Conservation (phyloP, 257 asterid species). For the Lantana camara region DNA sequence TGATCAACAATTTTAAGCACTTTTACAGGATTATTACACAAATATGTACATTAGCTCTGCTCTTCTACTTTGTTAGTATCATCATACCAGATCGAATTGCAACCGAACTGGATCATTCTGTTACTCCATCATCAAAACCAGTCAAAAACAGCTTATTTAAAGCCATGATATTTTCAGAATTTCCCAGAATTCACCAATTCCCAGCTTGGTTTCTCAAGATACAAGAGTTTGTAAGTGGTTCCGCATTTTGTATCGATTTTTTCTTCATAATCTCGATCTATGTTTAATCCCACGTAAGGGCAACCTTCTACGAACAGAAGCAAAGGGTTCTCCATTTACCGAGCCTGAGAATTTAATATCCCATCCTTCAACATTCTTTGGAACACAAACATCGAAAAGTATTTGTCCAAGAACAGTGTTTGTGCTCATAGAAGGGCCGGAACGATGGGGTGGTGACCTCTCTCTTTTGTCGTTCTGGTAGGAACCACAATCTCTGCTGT, state of each 20-base stretch:
- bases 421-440: conserved; percentile 60
- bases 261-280: conserved; percentile 73
- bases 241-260: too few relatives aligned
- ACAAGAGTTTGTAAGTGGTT: neutral
- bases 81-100: too few relatives aligned
- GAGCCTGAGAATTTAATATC: conserved; percentile 76
- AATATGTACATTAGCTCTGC: neutral
- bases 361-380: conserved; percentile 91
- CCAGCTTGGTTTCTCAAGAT: neutral
- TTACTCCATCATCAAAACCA: too few relatives aligned
- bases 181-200: neutral
- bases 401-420: conserved; percentile 80
- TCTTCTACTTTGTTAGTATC: neutral
- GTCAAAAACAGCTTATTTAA: neutral
- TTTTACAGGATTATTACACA: neutral
- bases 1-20: neutral
- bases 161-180: neutral
- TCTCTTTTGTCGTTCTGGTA: conserved; percentile 56
- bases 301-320: conserved; percentile 58
- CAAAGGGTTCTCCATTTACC: conserved; percentile 67
- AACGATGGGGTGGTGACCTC: conserved; percentile 39
- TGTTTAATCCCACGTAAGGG: conserved; percentile 52
- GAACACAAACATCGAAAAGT: conserved; percentile 83
- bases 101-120: too few relatives aligned
- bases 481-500: conserved; percentile 41